A percentile compares a stretch with the other conserved stretches of the same genome.
Conservation (phyloP, 2,329 filamentous ascomycete genomes). For the Tolypocladium inflatum region DNA sequence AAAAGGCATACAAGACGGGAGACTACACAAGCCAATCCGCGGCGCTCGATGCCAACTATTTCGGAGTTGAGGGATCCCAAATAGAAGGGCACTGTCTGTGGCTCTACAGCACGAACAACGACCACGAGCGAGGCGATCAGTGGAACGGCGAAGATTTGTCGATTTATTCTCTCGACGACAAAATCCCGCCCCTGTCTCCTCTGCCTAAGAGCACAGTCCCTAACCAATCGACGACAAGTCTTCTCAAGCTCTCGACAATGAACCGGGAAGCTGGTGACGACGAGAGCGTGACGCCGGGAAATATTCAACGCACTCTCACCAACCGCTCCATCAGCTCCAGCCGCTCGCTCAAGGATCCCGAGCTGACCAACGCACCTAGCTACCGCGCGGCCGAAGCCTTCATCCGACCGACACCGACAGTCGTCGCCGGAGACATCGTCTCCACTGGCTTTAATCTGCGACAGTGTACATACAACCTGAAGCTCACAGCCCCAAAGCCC, state of each 20-base stretch:
- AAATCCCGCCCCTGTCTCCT: slow-evolving; percentile 43
- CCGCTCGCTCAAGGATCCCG: slow-evolving; percentile 40
- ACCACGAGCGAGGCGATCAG: slow-evolving; percentile 79
- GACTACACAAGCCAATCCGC: slow-evolving; percentile 89
- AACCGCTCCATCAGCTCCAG: slow-evolving; percentile 56
- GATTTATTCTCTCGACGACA: slow-evolving; percentile 79
- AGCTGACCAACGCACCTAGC: slow-evolving; percentile 56
- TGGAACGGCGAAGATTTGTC: slow-evolving; percentile 98
- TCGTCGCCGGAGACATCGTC: slow-evolving; percentile 60
- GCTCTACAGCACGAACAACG: slow-evolving; percentile 77
- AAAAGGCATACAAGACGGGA: slow-evolving; percentile 89
- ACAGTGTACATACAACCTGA: slow-evolving; percentile 67
- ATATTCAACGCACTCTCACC: slow-evolving; percentile 64
- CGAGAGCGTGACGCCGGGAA: slow-evolving; percentile 59
- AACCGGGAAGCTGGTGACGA: slow-evolving; percentile 35
- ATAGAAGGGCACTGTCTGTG: slow-evolving; percentile 84
- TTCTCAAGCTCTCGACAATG: slow-evolving; percentile 12
- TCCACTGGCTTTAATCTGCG: slow-evolving; percentile 75
- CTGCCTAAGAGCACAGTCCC: slow-evolving; percentile 31
- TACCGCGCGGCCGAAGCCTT: slow-evolving; percentile 90
- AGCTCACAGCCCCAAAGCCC: slow-evolving; percentile 50
- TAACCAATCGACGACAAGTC: slow-evolving; percentile 36
- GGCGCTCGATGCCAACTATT: slow-evolving; percentile 94
- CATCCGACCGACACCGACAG: slow-evolving; percentile 73
- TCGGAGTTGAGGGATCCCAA: slow-evolving; percentile 73